These are phyloP conservation scores for Scenedesmus sp. DNA, from an alignment of 163 green algal genomes.

Conservation along the genomic window DNA sequence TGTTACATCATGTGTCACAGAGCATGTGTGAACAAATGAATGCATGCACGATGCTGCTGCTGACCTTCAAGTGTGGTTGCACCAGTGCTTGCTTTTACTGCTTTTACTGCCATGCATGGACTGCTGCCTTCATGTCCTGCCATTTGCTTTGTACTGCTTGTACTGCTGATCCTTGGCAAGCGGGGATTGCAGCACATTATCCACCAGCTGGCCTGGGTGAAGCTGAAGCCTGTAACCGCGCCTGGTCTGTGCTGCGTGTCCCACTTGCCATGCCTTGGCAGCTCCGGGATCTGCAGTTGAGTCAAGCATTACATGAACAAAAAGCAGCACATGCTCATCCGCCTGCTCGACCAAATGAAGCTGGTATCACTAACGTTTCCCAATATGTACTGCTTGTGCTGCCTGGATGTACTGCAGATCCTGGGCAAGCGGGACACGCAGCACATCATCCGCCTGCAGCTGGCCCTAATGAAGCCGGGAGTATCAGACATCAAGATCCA, in stretches of 20 bases:
- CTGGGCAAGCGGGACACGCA: slow-evolving; percentile 64
- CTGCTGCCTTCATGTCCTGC: not conserved
- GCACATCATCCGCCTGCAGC: slow-evolving; percentile 83
- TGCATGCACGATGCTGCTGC: no score
- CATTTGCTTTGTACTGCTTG: not conserved
- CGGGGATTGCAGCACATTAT: slow-evolving; percentile 75
- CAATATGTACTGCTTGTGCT: not conserved
- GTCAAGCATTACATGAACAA: no score
- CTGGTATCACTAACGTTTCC: no score
- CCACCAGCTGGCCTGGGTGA: slow-evolving; percentile 79
- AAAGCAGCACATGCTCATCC: no score
- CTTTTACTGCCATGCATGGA: not conserved
- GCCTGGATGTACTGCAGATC: slow-evolving; percentile 70
- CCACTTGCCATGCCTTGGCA: no score
- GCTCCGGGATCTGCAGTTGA: no score
- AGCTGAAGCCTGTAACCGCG: slow-evolving; percentile 31
- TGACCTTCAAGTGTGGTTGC: no score
- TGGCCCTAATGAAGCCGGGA: slow-evolving; percentile 76
- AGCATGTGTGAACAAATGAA: no score
- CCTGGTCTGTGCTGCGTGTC: no score
- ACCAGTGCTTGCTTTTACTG: no score
- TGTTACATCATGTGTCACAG: not conserved
- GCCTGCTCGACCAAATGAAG: no score
- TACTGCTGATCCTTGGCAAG: slow-evolving; percentile 66
- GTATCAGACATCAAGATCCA: slow-evolving; percentile 60